Conservation (phyloP, 495 filamentous ascomycete genomes). For the Glonium stellatum region DNA sequence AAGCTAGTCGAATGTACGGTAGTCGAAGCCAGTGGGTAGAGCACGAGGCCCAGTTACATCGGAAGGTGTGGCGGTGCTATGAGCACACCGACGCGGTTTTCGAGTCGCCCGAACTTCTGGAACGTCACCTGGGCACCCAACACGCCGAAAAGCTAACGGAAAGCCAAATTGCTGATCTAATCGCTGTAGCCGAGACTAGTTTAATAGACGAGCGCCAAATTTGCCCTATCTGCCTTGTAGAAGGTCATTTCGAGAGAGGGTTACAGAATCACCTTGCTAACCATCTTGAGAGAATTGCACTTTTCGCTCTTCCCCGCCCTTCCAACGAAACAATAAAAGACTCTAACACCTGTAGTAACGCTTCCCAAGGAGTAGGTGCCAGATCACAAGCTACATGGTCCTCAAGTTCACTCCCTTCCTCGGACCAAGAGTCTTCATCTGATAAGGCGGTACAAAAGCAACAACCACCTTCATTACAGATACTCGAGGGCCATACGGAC, state of each 20-base stretch:
- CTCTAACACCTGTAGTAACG: too few relatives aligned
- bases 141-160: neutral
- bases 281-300: neutral
- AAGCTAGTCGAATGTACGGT: neutral
- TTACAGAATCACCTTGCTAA: neutral
- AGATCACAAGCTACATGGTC: too few relatives aligned
- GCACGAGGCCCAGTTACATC: neutral
- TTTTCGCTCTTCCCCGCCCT: too few relatives aligned
- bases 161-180: neutral
- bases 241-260: neutral
- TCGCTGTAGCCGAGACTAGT: neutral
- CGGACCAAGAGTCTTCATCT: too few relatives aligned
- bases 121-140: neutral
- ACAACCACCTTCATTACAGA: too few relatives aligned
- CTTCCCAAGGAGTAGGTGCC: too few relatives aligned
- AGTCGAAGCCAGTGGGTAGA: neutral
- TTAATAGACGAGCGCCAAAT: neutral
- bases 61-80: neutral
- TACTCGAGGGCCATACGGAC: too few relatives aligned
- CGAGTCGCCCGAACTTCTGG: neutral
- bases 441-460: too few relatives aligned
- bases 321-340: too few relatives aligned
- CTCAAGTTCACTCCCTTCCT: too few relatives aligned
- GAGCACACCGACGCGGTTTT: neutral
- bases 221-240: neutral